These are phyloP conservation scores for Dissoconium aciculare DNA, from an alignment of 2,329 filamentous ascomycete species.

Conservation along the genomic window DNA sequence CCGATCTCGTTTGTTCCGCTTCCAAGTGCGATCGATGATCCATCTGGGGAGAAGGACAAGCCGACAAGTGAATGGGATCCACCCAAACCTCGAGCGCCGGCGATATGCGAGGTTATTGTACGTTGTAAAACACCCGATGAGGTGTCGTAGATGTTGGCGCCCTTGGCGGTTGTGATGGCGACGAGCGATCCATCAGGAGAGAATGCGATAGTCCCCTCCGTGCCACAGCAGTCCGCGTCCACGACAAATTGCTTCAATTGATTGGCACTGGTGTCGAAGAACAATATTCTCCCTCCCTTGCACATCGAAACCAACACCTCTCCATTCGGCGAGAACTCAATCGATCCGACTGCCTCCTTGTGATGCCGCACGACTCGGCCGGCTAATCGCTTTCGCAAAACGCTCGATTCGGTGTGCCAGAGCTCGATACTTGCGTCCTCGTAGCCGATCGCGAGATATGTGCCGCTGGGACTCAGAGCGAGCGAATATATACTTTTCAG, in stretches of 20 bases:
- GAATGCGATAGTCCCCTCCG: background rate
- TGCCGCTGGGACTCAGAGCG: background rate
- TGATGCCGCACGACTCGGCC: background rate
- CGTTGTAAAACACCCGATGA: background rate
- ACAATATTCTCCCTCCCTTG: background rate
- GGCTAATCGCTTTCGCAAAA: background rate
- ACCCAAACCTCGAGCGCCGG: background rate
- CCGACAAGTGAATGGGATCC: background rate
- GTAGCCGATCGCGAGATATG: background rate
- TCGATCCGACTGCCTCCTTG: background rate
- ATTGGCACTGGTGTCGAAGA: background rate
- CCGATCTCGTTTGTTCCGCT: background rate
- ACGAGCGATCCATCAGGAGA: background rate
- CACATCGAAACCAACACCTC: conserved; percentile 1
- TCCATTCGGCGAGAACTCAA: background rate
- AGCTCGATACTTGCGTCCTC: background rate
- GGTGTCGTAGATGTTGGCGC: background rate
- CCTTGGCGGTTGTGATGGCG: conserved; percentile 1
- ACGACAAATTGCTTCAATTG: background rate
- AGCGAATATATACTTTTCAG: background rate
- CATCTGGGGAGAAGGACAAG: background rate
- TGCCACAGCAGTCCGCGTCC: background rate
- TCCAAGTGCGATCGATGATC: background rate
- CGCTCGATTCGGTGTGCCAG: background rate
- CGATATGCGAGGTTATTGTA: background rate